phyloP scores from a whole-genome alignment of 2,329 filamentous ascomycete species.

The Tolypocladium paradoxum region DNA sequence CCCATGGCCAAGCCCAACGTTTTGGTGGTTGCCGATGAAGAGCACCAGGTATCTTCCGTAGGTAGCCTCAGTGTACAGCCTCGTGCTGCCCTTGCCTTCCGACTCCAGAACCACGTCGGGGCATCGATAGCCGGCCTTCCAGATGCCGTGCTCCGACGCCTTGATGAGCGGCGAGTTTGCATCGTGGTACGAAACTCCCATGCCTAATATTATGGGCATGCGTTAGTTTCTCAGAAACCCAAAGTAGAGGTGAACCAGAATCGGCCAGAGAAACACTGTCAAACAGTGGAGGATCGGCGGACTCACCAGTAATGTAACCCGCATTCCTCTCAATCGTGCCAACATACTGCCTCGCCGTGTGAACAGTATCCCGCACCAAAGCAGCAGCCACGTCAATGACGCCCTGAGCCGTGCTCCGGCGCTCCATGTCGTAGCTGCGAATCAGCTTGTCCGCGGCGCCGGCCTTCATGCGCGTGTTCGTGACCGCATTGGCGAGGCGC shows the following conservation, averaged over 20 bases:
- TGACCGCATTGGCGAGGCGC: slow-evolving; percentile 30
- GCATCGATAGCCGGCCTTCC: slow-evolving; percentile 26
- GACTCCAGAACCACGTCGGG: slow-evolving; percentile 22
- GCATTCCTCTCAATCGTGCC: slow-evolving; percentile 35
- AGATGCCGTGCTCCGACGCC: slow-evolving; percentile 21
- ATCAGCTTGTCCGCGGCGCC: slow-evolving; percentile 18
- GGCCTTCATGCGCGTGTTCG: slow-evolving; percentile 10
- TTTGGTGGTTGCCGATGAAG: slow-evolving; percentile 6
- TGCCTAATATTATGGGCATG: slow-evolving; percentile 10
- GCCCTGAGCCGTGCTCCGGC: slow-evolving; percentile 29
- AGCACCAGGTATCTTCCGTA: slow-evolving; percentile 23
- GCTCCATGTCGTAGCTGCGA: slow-evolving; percentile 32
- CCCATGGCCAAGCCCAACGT: slow-evolving; percentile 1
- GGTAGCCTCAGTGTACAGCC: slow-evolving; percentile 19
- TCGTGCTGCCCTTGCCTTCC: slow-evolving; percentile 7
- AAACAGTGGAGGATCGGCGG: too few species aligned
- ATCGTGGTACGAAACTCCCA: slow-evolving; percentile 30
- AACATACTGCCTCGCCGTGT: slow-evolving; percentile 33
- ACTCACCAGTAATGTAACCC: slow-evolving; percentile 34
- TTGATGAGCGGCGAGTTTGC: slow-evolving; percentile 22
- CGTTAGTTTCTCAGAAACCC: too few species aligned
- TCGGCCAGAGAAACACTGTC: too few species aligned
- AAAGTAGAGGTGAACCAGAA: too few species aligned
- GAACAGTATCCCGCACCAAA: slow-evolving; percentile 32
- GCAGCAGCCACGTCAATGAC: slow-evolving; percentile 36